Evolutionary conservation across 2,329 filamentous ascomycete genomes (phyloP).

Genomic region (Xylariaceae sp.): DNA sequence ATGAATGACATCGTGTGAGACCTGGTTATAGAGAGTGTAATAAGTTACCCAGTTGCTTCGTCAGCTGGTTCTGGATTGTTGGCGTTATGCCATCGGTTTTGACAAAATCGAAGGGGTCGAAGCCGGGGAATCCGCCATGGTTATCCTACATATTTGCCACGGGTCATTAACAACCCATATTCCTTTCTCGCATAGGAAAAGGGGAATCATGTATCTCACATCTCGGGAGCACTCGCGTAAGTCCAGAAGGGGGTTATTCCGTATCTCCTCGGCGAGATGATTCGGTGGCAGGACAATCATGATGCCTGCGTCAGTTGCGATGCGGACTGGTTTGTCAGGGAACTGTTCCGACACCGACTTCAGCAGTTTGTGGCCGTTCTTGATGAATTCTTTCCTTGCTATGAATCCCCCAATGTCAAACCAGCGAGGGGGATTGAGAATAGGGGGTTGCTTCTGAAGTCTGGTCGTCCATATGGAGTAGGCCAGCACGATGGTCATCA

Average conservation of each 20-base stretch:
- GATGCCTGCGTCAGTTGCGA: slow-evolving; percentile 13
- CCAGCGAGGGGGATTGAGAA: slow-evolving; percentile 12
- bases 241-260: slow-evolving; percentile 16
- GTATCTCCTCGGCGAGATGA: slow-evolving; percentile 17
- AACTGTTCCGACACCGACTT: slow-evolving; percentile 9
- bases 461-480: slow-evolving; percentile 8
- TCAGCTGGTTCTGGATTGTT: slow-evolving; percentile 14
- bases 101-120: slow-evolving; percentile 10
- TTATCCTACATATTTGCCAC: slow-evolving; percentile 7
- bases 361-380: slow-evolving; percentile 7
- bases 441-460: slow-evolving; percentile 13
- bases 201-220: not conserved
- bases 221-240: slow-evolving; percentile 7
- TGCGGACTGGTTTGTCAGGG: slow-evolving; percentile 11
- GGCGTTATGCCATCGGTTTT: slow-evolving; percentile 11
- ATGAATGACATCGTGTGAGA: not conserved
- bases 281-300: slow-evolving; percentile 16
- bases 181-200: not conserved
- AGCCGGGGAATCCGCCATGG: slow-evolving; percentile 14
- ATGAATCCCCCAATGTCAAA: slow-evolving; percentile 14
- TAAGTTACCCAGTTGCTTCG: slow-evolving; percentile 11
- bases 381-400: slow-evolving; percentile 13
- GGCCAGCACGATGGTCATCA: slow-evolving; percentile 1
- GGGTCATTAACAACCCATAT: not conserved
- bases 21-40: not conserved